phyloP scores from a whole-genome alignment of 2,329 filamentous ascomycete species.

The Neophaeococcomyces mojaviensis region DNA sequence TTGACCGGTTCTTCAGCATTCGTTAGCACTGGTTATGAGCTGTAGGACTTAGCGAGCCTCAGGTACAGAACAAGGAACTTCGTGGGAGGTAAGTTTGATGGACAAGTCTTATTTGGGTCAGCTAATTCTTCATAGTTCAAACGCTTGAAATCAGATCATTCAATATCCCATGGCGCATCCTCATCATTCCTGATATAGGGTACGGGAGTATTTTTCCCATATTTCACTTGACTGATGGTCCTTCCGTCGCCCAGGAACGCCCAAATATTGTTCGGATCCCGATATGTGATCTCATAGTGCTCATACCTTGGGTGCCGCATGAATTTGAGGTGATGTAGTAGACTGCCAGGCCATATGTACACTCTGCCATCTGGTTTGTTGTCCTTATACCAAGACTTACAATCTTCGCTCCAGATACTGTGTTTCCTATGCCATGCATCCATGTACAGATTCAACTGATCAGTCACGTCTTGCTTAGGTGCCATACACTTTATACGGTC shows the following conservation, averaged over 20 bases:
- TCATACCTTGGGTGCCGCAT: conserved; percentile 33
- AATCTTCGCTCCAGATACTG: conserved; percentile 25
- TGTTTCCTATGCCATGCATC: conserved; percentile 20
- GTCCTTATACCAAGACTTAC: conserved; percentile 24
- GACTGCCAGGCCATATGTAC: conserved; percentile 34
- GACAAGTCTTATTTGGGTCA: no score
- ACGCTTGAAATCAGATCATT: conserved; percentile 8
- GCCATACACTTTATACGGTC: conserved; percentile 26
- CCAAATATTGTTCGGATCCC: conserved; percentile 32
- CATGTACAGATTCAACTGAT: conserved; percentile 21
- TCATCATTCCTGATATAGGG: conserved; percentile 16
- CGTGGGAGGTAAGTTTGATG: no score
- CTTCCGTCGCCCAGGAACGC: conserved; percentile 39
- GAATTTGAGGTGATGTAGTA: conserved; percentile 34
- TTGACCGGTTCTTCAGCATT: no score
- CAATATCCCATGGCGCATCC: conserved; percentile 17
- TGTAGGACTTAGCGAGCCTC: no score
- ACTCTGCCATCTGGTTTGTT: conserved; percentile 25
- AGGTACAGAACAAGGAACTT: no score
- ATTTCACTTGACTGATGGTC: conserved; percentile 32
- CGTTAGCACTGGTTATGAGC: no score
- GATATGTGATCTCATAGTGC: conserved; percentile 35
- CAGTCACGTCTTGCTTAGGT: conserved; percentile 14
- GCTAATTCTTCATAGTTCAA: no score
- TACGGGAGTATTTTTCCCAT: conserved; percentile 10